Evolutionary conservation across 2,329 filamentous ascomycete genomes (phyloP), one percentile per base, ranked within the genome.

Genomic region (Botryotinia narcissicola): DNA sequence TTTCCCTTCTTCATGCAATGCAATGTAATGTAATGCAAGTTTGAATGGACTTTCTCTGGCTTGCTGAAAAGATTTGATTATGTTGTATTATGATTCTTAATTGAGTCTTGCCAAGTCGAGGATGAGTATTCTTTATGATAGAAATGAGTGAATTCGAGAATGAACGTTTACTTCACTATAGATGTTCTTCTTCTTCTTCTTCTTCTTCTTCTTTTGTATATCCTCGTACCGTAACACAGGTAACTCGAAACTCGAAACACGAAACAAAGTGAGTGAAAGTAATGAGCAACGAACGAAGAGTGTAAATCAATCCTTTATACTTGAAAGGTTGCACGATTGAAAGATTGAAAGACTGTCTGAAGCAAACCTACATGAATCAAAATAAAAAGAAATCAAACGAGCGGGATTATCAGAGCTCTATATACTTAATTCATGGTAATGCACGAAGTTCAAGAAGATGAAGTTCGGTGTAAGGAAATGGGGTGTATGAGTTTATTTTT

Each of bases 131-230:
- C 20, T 66, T 48, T 35, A 18, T 2, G 10, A 40, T 7, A 48
- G 32, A 61, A 61, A 61, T 32, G 59, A 40, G 59, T 61, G 59
- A 61, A 61, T 60, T 37, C 29, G 57, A 60, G 57, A 35, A 59
- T 20, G 57, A 35, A 35, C 57, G 20, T 59, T 22, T 10, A n/a
- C 46, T 51, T 25, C 46, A 51, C 22, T n/a, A 6, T 25, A 6
- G 22, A 51, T 18, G 5, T 44, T 48, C 22, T 25, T 48, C 42
- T 44, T 48, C 22, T 25, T 48, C 46, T 25, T 48, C 46, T 25
- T 48, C 25, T 25, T 35, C 4, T 25, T 32, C 32, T 32, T 48
- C 25, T 25, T 35, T 6, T 25, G 22, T 25, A 25, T 25, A 12
- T 35, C 4, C 29, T 59, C 29, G n/a, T 59, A 35, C 10, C 3